Base-by-base conservation (phyloP, 805 yeast genomes). In the Yarrowia alimentaria region DNA sequence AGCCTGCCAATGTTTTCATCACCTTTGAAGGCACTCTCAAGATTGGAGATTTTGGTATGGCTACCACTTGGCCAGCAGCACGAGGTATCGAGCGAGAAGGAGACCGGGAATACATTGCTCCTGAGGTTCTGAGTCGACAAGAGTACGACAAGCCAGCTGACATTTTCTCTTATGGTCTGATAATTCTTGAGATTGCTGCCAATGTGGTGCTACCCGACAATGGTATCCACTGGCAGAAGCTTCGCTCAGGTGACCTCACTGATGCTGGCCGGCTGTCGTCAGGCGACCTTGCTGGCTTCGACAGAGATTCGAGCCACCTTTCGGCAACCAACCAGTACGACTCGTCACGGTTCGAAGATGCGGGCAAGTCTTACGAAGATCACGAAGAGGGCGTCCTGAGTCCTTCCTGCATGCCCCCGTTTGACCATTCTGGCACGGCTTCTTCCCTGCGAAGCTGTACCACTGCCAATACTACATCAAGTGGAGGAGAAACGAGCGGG, bases 41-140 rank as follows among this genome's bases (percentile, higher is more conserved):
- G 69, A 84, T 93, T 61, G 99, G 96, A 14, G 99, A 93, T 68
- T 93, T 93, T 71, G 99, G 99, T 7, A 79, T 93, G 74, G 95
- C 97, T 5, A 78, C 95, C 3, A 79, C 78, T 57, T 70, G 80
- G 49, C 98, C 98, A 0, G 80, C 61, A 6, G 60, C 68, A 11
- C 53, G 56, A 8, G 74, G 73, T 22, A 82, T 87, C 60, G 99
- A 93, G 67, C 78, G 95, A 58, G 99, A 93, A 68, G 99, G 99
- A 20, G 99, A 93, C 67, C 74, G 98, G 49, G 96, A 91, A 64
- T 93, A 93, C 67, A 93, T 93, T 67, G 98, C 99, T 0, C 99
- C 99, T 1, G 99, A 93, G 65, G 81, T 93, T 18, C 81, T 93
- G 51, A 79, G 89, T 25, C 79, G 77, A 35, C 89, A 87, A 63